Base-by-base conservation (phyloP, 305 asterid species). In the Nicotiana rustica region DNA sequence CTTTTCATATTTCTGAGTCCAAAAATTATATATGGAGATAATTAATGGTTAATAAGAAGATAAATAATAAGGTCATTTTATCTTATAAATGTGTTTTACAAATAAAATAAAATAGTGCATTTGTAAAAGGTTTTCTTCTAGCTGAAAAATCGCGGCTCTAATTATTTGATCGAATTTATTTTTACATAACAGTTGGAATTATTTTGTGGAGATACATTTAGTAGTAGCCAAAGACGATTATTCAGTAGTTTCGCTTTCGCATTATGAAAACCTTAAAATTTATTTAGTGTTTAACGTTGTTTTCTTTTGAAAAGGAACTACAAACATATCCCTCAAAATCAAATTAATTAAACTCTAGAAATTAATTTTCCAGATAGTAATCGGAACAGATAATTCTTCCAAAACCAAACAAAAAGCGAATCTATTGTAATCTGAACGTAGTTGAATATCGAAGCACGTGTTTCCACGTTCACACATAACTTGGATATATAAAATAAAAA, bases 401-500 rank as follows among this genome's bases (percentile, higher is more conserved):
- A 13, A 17, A 71, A 12, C 78, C 6, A 44, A 71, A 44, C 2
- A 33, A 21, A 52, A 47, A 21, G 8, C 33, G 79, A 71, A 71
- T 21, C 61, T 71, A 6, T 21, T 71, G 4, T 3, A 47, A 71
- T 71, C 41, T 47, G 47, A 71, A 71, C 12, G 61, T 17, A 13
- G 62, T 71, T 10, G 79, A 71, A 71, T 44, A 71, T 71, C 21
- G 61, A 18, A 44, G 61, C 14, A 47, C 78, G 38, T 47, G 78
- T 47, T 12, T 71, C 78, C 18, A 6, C 38, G 61, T 71, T 71
- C 61, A 47, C 78, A 71, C 38, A 41, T 41, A 41, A 41, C 2
- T 41, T 41, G 49, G 49, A 41, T 10, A 41, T 41, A 41, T 41
- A 41, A 41, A 41, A 41, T 41, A 10, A 52, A 10, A 52, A 52